Conservation (phyloP, 2,329 filamentous ascomycete genomes). For the Corniculantispora saksenae region DNA sequence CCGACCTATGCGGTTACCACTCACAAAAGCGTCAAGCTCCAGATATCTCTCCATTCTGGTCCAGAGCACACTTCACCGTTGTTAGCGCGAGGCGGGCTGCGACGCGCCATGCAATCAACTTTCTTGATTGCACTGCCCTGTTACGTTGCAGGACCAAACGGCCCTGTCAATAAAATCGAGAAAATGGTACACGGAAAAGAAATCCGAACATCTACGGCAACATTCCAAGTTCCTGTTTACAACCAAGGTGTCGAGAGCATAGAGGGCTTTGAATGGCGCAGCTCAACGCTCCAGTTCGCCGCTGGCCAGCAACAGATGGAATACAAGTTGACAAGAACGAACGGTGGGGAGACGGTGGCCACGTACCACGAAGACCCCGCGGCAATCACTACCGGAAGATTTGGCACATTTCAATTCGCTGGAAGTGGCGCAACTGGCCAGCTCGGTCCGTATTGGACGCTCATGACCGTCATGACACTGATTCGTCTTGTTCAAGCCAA, state of each 20-base stretch:
- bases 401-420: neutral
- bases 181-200: neutral
- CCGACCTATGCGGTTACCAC: neutral
- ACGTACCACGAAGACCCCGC: neutral
- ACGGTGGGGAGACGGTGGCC: neutral
- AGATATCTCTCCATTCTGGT: neutral
- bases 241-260: neutral
- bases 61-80: neutral
- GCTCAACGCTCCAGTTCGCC: neutral
- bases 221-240: neutral
- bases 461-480: neutral
- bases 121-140: neutral
- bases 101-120: neutral
- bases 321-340: neutral
- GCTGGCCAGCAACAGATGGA: neutral
- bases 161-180: neutral
- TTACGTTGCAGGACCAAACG: neutral
- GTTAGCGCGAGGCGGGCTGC: neutral
- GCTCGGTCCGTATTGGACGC: neutral
- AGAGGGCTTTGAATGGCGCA: neutral
- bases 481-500: neutral
- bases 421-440: neutral
- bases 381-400: neutral
- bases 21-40: neutral
- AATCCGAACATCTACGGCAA: neutral